A percentile compares a stretch with the other conserved stretches of the same genome.
phyloP scores from a whole-genome alignment of 106 monocot species.

The Apostasia ramifera region DNA sequence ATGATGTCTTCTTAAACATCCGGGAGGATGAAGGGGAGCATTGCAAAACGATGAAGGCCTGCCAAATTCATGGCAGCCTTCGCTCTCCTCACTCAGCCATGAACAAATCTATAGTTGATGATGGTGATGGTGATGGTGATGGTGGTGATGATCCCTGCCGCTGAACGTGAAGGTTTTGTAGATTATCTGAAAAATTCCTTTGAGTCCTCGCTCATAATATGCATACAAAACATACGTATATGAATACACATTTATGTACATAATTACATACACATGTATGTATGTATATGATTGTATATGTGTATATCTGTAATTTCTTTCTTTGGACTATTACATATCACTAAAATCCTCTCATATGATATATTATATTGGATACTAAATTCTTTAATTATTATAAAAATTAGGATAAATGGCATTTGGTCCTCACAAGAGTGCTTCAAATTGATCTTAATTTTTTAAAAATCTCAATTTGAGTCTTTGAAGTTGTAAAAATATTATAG shows the following conservation, averaged over 20 bases:
- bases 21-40: slow-evolving; percentile 90
- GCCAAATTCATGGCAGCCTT: slow-evolving; percentile 79
- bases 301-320: too few species aligned
- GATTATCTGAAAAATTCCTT: slow-evolving; percentile 64
- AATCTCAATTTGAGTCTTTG: too few species aligned
- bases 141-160: slow-evolving; percentile 22
- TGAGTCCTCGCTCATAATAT: neutral
- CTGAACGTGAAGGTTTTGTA: slow-evolving; percentile 60
- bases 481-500: too few species aligned
- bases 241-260: neutral
- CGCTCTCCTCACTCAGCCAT: slow-evolving; percentile 71
- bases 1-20: slow-evolving; percentile 89
- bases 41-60: slow-evolving; percentile 95
- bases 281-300: too few species aligned
- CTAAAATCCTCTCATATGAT: too few species aligned
- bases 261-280: neutral
- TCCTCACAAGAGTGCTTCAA: too few species aligned
- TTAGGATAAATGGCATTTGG: too few species aligned
- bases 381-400: too few species aligned
- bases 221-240: neutral
- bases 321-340: too few species aligned
- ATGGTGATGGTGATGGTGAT: slow-evolving; percentile 27
- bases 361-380: too few species aligned
- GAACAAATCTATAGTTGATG: slow-evolving; percentile 22
- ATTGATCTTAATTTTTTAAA: too few species aligned